Evolutionary conservation across 2,329 filamentous ascomycete species (phyloP).

Genomic region (Arthroderma uncinatum): DNA sequence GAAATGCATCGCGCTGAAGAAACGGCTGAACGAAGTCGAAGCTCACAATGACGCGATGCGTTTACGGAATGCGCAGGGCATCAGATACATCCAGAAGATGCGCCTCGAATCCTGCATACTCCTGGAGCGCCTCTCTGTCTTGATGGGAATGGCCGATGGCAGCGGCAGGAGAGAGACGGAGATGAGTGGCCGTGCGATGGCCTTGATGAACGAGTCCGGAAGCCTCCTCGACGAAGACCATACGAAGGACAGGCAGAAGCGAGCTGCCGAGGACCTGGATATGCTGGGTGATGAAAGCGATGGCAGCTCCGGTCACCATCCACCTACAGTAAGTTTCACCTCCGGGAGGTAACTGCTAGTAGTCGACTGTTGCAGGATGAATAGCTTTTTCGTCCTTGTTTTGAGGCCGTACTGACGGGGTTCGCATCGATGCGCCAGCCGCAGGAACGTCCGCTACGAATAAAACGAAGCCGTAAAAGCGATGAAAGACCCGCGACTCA

Average conservation of each 20-base stretch:
- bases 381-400: not conserved
- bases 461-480: conserved; percentile 33
- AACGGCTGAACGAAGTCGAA: conserved; percentile 83
- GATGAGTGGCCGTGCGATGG: conserved; percentile 27
- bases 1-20: conserved; percentile 91
- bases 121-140: conserved; percentile 31
- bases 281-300: conserved; percentile 35
- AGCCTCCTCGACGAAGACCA: conserved; percentile 9
- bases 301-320: conserved; percentile 35
- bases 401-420: not conserved
- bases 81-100: conserved; percentile 81
- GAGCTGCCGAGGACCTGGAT: conserved; percentile 16
- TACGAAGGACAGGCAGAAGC: conserved; percentile 9
- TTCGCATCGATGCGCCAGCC: conserved; percentile 24
- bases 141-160: conserved; percentile 32
- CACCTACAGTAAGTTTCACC: conserved; percentile 28
- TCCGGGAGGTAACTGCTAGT: not conserved
- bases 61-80: conserved; percentile 64
- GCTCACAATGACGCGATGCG: conserved; percentile 78
- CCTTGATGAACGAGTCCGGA: conserved; percentile 23
- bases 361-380: too few species aligned
- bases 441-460: conserved; percentile 37
- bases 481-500: conserved; percentile 21
- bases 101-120: conserved; percentile 49
- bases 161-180: conserved; percentile 21